Percentiles rank a stretch among this genome's conserved stretches.
phyloP scores from a whole-genome alignment of 441 rosid genomes.

The Lepidium campestre region DNA sequence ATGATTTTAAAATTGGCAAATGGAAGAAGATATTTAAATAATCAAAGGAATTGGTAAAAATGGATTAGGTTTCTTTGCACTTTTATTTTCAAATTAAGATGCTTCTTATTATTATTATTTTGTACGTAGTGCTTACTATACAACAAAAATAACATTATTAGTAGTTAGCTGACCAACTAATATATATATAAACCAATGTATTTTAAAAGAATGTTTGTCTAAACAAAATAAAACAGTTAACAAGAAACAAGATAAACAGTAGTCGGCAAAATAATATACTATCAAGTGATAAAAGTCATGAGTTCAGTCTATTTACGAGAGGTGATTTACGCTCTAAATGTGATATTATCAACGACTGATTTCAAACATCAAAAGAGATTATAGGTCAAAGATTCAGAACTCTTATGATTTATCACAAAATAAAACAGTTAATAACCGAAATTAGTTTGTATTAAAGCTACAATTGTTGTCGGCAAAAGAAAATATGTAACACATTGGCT shows the following conservation, averaged over 20 bases:
- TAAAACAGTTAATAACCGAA: not conserved
- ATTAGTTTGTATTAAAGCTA: too few relatives aligned
- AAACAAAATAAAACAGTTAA: not conserved
- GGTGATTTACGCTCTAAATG: too few relatives aligned
- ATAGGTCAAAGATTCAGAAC: too few relatives aligned
- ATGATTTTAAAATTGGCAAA: not conserved
- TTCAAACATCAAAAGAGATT: too few relatives aligned
- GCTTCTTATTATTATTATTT: not conserved
- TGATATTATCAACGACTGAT: too few relatives aligned
- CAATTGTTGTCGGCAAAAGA: too few relatives aligned
- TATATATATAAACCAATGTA: not conserved
- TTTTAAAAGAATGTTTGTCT: not conserved
- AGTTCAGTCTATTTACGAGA: too few relatives aligned
- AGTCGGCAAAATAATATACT: too few relatives aligned
- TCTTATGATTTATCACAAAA: too few relatives aligned
- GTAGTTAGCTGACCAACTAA: constrained; percentile 23
- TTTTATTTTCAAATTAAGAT: not conserved
- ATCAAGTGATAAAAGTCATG: too few relatives aligned
- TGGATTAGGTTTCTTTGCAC: constrained; percentile 8
- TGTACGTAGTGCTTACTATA: not conserved
- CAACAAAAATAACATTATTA: not conserved
- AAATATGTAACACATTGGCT: too few relatives aligned
- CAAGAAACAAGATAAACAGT: not conserved
- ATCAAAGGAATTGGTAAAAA: not conserved
- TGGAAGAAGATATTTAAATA: not conserved